Evolutionary conservation across 306 rosid genomes (phyloP), one percentile per base, ranked within the genome.

Genomic region (Senna tora): DNA sequence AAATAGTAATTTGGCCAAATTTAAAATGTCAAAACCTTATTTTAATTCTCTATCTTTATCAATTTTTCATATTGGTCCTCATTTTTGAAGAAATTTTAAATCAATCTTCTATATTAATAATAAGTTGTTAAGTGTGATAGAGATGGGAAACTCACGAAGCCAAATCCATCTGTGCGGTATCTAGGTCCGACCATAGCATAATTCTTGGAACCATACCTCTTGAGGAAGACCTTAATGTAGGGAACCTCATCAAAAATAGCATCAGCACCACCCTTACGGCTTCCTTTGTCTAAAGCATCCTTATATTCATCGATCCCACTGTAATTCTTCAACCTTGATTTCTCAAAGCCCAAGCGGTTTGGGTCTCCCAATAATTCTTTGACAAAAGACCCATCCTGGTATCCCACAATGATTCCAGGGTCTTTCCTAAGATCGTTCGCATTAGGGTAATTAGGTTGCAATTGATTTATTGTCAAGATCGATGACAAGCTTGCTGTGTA

Each of bases 221-320:
- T 69, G 50, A 80, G 69, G 74, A 75, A 80, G 22, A 70, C 33
- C n/a, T 74, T 82, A 12, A 78, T 25, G 75, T 49, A 77, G 2
- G 78, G 75, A 4, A 65, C 14, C 63, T 82, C 83, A 2, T 56
- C 75, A 8, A 69, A 17, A 2, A 82, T 71, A 6, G 76, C 80
- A 47, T 74, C 64, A 30, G 75, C 54, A 20, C 75, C 81, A 1
- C 76, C 85, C 10, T 67, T 66, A 8, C 7, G 20, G 7, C 58
- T 69, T 38, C 84, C 84, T 11, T 12, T 49, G 20, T 70, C 55
- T 30, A 80, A 65, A 36, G 77, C 78, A 1, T 56, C 50, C 10
- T 16, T 14, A n/a, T 64, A 80, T 3, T 57, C 70, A 41, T 75
- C 53, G 3, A 30, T 19, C 9, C 63, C 16, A 42, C 7, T 7